A percentile compares a stretch with the other conserved stretches of the same genome.
Evolutionary conservation across 805 yeast species (phyloP).

Genomic region (Pichia phayaonensis): DNA sequence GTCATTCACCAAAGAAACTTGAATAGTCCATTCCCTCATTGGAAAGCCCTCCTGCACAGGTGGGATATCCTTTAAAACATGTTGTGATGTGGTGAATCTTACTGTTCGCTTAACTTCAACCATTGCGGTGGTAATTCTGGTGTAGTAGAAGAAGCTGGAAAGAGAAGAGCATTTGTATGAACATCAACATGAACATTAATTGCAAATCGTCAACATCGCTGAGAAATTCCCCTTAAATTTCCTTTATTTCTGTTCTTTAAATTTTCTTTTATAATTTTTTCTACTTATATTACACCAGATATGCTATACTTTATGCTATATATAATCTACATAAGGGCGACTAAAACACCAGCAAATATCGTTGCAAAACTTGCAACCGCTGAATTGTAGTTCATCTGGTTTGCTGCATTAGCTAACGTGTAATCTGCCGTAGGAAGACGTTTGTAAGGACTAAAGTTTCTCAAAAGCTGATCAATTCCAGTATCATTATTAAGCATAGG

Average conservation of each 20-base stretch:
- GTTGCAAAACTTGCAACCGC: not conserved
- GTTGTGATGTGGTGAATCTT: slow-evolving; percentile 81
- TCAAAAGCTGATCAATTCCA: slow-evolving; percentile 1
- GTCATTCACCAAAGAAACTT: slow-evolving; percentile 65
- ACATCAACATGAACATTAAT: not conserved
- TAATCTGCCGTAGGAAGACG: slow-evolving; percentile 20
- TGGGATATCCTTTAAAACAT: slow-evolving; percentile 69
- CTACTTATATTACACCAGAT: too few species aligned
- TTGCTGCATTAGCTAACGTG: slow-evolving; percentile 15
- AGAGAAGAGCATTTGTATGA: not conserved
- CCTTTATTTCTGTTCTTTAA: not conserved
- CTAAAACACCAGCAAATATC: not conserved
- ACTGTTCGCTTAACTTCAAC: slow-evolving; percentile 73
- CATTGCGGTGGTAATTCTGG: slow-evolving; percentile 13
- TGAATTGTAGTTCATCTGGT: not conserved
- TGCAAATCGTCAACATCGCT: not conserved
- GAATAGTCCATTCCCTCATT: slow-evolving; percentile 88
- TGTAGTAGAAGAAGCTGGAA: not conserved
- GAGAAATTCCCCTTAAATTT: not conserved
- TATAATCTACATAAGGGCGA: not conserved
- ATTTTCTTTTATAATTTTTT: not conserved
- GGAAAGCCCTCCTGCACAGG: slow-evolving; percentile 89
- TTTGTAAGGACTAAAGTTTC: slow-evolving; percentile 17
- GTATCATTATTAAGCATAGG: not conserved
- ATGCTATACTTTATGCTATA: not conserved